Evolutionary conservation across 305 asterid genomes (phyloP), one percentile per base, ranked within the genome.

Genomic region (Coffea humblotiana): DNA sequence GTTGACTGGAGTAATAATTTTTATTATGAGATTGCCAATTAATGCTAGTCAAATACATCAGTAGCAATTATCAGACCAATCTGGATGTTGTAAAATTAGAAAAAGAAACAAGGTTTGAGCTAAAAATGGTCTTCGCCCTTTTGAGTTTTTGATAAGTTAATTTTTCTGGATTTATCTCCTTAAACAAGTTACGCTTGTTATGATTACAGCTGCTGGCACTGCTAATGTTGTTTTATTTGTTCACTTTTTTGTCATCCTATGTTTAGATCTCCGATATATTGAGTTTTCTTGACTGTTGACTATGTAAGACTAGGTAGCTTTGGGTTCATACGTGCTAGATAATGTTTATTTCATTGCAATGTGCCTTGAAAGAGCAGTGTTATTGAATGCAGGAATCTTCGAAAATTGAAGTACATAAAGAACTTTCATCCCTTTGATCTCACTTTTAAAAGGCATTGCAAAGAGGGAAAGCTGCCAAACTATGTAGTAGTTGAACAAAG

Each of bases 391-490:
- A 93, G 98, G 84, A 92, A 90, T 48, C 88, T 93, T 77, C 88
- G 97, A 77, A 92, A 87, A 78, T 72, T 92, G 88, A 94, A 92
- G 89, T 91, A 94, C 88, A 54, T 92, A 81, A 81, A 78, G 43
- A 92, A 91, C 43, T 94, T 94, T 89, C 96, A 91, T 74, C 94
- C 82, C 25, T 94, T 87, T 65, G 96, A 92, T 81, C 87, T 88
- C 0, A 58, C 71, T 71, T 94, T 94, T 89, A 90, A 92, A 79
- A 82, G 86, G 64, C 93, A 92, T 37, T 91, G 95, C 90, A 78
- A 89, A 80, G 91, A 90, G 84, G 98, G 97, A 74, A 92, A 92
- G 87, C 87, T 94, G 15, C 97, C 98, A 19, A 94, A 94, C 84
- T 94, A 94, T n/a, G 95, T 90, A 0, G 97, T 92, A 1, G 76